phyloP scores from a whole-genome alignment of 75 land plant species.

The Adiantum capillusveneris region DNA sequence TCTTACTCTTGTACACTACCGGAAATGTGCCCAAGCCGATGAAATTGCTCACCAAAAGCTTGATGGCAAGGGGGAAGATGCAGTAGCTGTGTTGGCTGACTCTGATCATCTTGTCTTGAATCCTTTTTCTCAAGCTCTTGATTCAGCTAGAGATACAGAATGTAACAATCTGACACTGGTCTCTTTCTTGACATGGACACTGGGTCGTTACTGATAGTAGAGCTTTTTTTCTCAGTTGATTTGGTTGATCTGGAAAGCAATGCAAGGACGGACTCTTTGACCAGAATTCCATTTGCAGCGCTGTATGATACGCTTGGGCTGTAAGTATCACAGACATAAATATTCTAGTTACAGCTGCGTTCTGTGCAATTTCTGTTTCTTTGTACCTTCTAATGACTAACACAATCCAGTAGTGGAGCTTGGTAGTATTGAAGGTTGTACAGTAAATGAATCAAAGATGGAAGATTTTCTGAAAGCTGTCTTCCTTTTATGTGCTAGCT shows the following conservation, averaged over 20 bases:
- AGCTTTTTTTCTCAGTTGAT: conserved; percentile 51
- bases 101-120: conserved; percentile 34
- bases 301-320: conserved; percentile 71
- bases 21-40: conserved; percentile 32
- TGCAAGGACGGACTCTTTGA: conserved; percentile 42
- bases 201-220: not conserved
- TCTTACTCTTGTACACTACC: conserved; percentile 66
- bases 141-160: conserved; percentile 61
- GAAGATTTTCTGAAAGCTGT: too few relatives aligned
- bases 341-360: too few relatives aligned
- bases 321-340: too few relatives aligned
- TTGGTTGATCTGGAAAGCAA: conserved; percentile 66
- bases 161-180: conserved; percentile 26
- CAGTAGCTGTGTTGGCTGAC: conserved; percentile 18
- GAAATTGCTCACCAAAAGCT: conserved; percentile 16
- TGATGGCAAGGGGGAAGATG: conserved; percentile 17
- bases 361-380: too few relatives aligned
- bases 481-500: too few relatives aligned
- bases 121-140: conserved; percentile 63
- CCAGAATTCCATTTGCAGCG: conserved; percentile 76
- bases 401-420: too few relatives aligned
- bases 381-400: too few relatives aligned
- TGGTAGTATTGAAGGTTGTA: too few relatives aligned
- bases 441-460: too few relatives aligned
- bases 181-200: not conserved